Evolutionary conservation across 2,329 filamentous ascomycete species (phyloP), one percentile per base, ranked within the genome.

Genomic region (Epichloe typhina): DNA sequence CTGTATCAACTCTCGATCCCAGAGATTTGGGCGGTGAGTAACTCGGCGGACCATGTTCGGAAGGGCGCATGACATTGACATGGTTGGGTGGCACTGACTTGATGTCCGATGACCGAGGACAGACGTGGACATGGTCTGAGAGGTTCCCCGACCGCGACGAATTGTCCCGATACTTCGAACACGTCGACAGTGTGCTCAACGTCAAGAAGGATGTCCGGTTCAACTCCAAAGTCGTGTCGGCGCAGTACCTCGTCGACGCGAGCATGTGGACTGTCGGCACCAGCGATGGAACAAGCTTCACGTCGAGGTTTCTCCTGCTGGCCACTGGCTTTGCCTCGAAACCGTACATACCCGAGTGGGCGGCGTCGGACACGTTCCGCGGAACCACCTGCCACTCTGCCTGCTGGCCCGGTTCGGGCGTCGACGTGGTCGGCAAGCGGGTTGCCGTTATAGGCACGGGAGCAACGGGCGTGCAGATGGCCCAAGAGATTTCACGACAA

Each of bases 361-460:
- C 72, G 11, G 79, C 80, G 12, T 71, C 82, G 54, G 71, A 79
- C 19, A 72, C 69, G 31, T 84, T 82, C 69, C 71, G 78, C 51
- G 82, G 82, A 19, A 62, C 71, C 15, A 71, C 82, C 12, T 72
- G 79, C 57, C 79, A 83, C 60, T 76, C 77, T 0, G 79, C 76
- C 1, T 76, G 76, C 61, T 82, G 80, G 80, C 79, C 80, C 1
- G 69, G 78, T 7, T 65, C 72, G 4, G 69, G 74, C 5, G 68
- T 83, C n/a, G 69, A 76, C 48, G 71, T 80, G 31, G 70, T 70
- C 41, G 72, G 72, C 45, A 84, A 84, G 61, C 71, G 73, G 17
- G 73, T 78, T 47, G 81, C 74, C 15, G 73, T 84, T 51, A 76
- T 85, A 36, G 82, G 82, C 12, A 84, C 80, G 0, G 82, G 82